phyloP scores from a whole-genome alignment of 768 basidiomycete genomes.

The Suillus decipiens region DNA sequence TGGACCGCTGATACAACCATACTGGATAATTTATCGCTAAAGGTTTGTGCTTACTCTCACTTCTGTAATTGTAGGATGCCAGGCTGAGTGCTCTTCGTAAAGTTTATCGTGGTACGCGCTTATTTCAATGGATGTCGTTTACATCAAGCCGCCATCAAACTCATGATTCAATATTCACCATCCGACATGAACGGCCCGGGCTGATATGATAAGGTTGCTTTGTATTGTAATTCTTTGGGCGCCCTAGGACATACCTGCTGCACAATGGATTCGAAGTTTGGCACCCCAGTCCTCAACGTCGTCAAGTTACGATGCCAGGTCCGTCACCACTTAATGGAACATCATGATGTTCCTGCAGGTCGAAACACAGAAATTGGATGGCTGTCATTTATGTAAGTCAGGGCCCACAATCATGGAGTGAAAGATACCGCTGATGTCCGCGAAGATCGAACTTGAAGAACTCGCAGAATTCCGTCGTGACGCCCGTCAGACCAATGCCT shows the following conservation, averaged over 20 bases:
- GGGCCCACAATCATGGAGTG: neutral
- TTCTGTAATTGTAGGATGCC: neutral
- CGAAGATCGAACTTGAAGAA: neutral
- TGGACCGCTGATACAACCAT: neutral
- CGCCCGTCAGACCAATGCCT: neutral
- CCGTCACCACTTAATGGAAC: neutral
- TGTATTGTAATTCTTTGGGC: neutral
- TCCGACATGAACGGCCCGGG: neutral
- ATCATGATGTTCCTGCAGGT: neutral
- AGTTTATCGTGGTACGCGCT: neutral
- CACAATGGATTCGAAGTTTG: too few relatives aligned
- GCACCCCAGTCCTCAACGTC: neutral
- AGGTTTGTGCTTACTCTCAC: neutral
- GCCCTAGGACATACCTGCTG: neutral
- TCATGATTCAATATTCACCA: neutral
- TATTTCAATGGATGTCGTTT: neutral
- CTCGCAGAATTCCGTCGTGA: neutral
- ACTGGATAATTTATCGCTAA: neutral
- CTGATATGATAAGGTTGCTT: neutral
- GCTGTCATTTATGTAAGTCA: neutral
- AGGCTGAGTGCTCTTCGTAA: neutral
- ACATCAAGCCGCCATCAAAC: neutral
- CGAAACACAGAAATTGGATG: neutral
- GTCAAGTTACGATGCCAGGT: neutral
- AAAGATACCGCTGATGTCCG: neutral